A percentile compares a stretch with the other conserved stretches of the same genome.
These are phyloP conservation scores for Piper betle DNA, from an alignment of 164 flowering plant genomes.

Conservation along the genomic window DNA sequence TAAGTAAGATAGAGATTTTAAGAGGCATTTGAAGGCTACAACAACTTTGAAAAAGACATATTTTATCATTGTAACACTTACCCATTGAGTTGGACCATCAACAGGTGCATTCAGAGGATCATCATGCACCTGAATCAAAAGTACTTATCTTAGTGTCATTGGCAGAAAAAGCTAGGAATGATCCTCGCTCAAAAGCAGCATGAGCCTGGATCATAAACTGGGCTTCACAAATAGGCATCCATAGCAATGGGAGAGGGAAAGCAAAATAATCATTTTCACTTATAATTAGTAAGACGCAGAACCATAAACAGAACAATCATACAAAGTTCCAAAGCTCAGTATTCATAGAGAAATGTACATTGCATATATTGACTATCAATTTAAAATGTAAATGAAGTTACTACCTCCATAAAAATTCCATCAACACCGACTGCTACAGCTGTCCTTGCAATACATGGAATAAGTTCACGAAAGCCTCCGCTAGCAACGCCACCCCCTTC, in stretches of 20 bases:
- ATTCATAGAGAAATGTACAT: background rate
- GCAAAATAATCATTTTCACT: background rate
- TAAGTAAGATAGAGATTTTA: background rate
- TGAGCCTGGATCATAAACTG: no score
- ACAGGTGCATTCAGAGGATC: conserved; percentile 91
- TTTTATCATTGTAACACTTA: conserved; percentile 19
- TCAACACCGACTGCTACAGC: conserved; percentile 97
- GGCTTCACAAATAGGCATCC: background rate
- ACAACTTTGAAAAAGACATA: background rate
- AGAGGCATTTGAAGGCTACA: background rate
- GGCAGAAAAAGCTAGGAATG: background rate
- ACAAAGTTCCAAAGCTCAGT: no score
- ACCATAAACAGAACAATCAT: background rate
- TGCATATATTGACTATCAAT: background rate
- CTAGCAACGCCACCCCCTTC: conserved; percentile 99
- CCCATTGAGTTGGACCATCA: conserved; percentile 99
- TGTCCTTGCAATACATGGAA: conserved; percentile 96
- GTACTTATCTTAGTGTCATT: background rate
- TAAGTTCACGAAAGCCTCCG: conserved; percentile 94
- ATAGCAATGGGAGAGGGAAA: background rate
- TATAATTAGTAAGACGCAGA: background rate
- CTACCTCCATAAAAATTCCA: conserved; percentile 98
- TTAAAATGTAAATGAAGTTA: background rate
- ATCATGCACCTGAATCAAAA: conserved; percentile 62
- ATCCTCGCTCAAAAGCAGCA: background rate